A percentile compares a stretch with the other conserved stretches of the same genome.
Conservation (phyloP, 139 green algal genomes). For the Picochlorum sp. region DNA sequence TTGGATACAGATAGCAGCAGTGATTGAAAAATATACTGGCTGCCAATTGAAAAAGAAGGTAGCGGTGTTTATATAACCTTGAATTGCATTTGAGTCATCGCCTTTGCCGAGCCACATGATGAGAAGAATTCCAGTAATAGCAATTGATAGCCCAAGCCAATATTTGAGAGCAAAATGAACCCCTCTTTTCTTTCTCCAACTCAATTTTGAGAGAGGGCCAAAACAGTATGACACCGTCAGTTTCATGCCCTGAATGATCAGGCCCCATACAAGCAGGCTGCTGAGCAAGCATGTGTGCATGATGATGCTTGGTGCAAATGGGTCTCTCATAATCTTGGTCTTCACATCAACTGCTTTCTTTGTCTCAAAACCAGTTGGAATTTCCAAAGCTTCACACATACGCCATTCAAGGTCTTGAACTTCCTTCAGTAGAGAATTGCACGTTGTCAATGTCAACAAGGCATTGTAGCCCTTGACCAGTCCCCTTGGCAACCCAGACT, state of each 20-base stretch:
- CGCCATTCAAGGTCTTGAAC: background rate
- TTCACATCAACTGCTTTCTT: background rate
- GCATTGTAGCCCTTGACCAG: too few relatives aligned
- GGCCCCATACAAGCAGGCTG: background rate
- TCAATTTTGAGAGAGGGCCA: background rate
- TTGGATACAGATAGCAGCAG: constrained; percentile 22
- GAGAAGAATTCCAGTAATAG: constrained; percentile 11
- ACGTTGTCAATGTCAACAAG: too few relatives aligned
- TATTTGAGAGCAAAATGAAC: constrained; percentile 14
- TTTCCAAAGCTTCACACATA: background rate
- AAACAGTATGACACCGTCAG: background rate
- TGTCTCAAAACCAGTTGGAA: background rate
- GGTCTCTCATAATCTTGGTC: background rate
- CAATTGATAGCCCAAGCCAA: constrained; percentile 7
- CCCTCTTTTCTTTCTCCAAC: background rate
- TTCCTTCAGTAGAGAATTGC: too few relatives aligned
- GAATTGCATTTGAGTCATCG: background rate
- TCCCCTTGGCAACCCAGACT: too few relatives aligned
- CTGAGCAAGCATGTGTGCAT: background rate
- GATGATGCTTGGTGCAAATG: background rate
- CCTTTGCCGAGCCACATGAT: constrained; percentile 11
- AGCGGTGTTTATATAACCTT: background rate
- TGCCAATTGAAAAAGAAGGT: constrained; percentile 18
- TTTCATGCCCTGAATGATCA: background rate
- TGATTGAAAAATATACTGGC: constrained; percentile 21